phyloP scores from a whole-genome alignment of 2,329 filamentous ascomycete genomes.

The Paecilomyces sp. region DNA sequence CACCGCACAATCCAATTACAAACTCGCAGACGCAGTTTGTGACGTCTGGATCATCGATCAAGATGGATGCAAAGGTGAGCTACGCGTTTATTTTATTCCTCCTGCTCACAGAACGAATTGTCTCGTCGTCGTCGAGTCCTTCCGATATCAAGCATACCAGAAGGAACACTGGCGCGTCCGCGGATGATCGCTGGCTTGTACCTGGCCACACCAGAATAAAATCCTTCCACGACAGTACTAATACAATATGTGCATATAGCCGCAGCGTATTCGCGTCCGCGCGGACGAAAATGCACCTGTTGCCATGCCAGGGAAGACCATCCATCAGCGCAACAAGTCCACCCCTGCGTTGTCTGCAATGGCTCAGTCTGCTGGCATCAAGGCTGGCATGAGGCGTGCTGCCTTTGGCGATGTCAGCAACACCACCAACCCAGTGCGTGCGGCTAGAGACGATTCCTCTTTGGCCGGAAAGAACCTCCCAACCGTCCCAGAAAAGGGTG shows the following conservation, averaged over 20 bases:
- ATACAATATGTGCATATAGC: conserved; percentile 42
- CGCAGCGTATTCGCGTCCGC: conserved; percentile 59
- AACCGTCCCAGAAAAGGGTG: conserved; percentile 22
- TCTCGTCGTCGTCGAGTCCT: background rate
- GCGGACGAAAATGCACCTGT: conserved; percentile 63
- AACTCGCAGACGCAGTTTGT: background rate
- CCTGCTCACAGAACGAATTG: background rate
- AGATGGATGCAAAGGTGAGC: conserved; percentile 18
- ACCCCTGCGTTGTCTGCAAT: conserved; percentile 54
- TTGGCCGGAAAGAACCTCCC: conserved; percentile 41
- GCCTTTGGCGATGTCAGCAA: conserved; percentile 82
- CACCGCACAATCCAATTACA: background rate
- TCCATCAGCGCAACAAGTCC: conserved; percentile 80
- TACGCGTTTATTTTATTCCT: background rate
- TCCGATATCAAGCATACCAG: background rate
- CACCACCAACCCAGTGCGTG: conserved; percentile 36
- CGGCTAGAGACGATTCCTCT: conserved; percentile 51
- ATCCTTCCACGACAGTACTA: background rate
- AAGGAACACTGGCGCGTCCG: conserved; percentile 3
- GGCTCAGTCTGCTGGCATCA: conserved; percentile 49
- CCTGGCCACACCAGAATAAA: background rate
- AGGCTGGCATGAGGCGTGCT: conserved; percentile 64
- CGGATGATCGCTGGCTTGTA: background rate
- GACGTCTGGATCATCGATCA: background rate
- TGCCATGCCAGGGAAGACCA: conserved; percentile 44